Base-by-base conservation (phyloP, 2,329 filamentous ascomycete genomes). In the Colletotrichum zoysiae region DNA sequence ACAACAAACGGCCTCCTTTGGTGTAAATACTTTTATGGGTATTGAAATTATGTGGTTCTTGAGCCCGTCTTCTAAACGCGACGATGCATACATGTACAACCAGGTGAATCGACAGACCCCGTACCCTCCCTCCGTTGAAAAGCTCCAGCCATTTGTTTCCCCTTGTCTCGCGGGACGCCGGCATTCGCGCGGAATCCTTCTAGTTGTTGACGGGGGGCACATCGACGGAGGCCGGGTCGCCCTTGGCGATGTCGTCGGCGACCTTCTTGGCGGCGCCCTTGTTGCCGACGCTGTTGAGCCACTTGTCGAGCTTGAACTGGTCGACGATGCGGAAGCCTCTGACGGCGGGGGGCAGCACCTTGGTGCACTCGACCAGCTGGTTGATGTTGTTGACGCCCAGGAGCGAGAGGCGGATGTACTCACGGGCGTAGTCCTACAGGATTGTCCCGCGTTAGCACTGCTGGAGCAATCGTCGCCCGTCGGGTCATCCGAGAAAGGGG, bases 371-470 rank as follows among this genome's bases (percentile, higher is more conserved):
- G 20, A 83, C 86, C 53, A 89, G 78, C 44, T 81, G 77, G 77
- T 89, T 89, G 78, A 89, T 86, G 75, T 88, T 88, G 75, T 87
- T 82, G 18, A 89, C 86, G 3, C 87, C 88, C n/a, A 90, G 83
- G 2, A 89, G 79, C 48, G 84, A 86, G n/a, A 90, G 80, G 20
- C 87, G 85, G 64, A 88, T 82, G 75, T 89, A 89, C 20, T 85
- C 87, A 48, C 82, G 81, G 6, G 86, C 84, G 66, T 87, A 89
- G 63, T 85, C 86, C 82, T 85, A 16, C 50, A 12, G 18, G 48
- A 20, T n/a, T 16, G 20, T 1, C 5, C 14, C 40, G 1, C 40
- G 35, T 70, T 16, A 67, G 56, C 23, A 40, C 12, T 16, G 4
- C 3, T 1, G 1, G 14, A 6, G 5, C 33, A 40, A 40, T 8